A percentile compares a stretch with the other conserved stretches of the same genome.
Conservation (phyloP, 805 yeast genomes). For the Blastobotrys terrestris region DNA sequence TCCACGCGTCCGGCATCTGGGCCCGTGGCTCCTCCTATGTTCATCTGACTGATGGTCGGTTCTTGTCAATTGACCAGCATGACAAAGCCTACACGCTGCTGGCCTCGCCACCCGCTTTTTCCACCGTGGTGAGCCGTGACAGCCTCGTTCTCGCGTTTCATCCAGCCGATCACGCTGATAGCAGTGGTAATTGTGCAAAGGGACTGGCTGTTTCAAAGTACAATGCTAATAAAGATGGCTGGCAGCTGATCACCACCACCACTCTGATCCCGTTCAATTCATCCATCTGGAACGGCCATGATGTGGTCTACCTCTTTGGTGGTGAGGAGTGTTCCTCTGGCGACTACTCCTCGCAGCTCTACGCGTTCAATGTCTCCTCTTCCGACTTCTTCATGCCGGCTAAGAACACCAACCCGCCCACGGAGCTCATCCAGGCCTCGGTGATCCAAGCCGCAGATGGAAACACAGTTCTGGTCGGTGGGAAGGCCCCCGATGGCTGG, state of each 20-base stretch:
- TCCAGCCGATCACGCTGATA: constrained; percentile 14
- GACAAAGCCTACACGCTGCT: constrained; percentile 11
- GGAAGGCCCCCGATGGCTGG: constrained; percentile 58
- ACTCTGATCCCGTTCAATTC: not conserved
- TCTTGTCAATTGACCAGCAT: not conserved
- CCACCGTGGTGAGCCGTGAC: constrained; percentile 21
- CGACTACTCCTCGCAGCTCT: constrained; percentile 17
- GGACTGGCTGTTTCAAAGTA: not conserved
- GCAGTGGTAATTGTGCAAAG: not conserved
- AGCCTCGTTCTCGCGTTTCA: constrained; percentile 23
- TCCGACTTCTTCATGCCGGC: constrained; percentile 15
- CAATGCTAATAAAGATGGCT: not conserved
- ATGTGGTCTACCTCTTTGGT: constrained; percentile 27
- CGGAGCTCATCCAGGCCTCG: constrained; percentile 24
- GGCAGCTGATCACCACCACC: not conserved
- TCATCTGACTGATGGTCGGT: not conserved
- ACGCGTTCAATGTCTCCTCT: constrained; percentile 17
- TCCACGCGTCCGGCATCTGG: too few relatives aligned
- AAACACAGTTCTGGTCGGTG: constrained; percentile 51
- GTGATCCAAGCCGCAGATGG: constrained; percentile 13
- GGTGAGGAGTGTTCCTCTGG: constrained; percentile 22
- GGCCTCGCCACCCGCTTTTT: constrained; percentile 24
- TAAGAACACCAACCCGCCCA: constrained; percentile 19
- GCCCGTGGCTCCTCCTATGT: not conserved
- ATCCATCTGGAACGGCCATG: constrained; percentile 15